phyloP scores from a whole-genome alignment of 1,139 yeast genomes.

The Saccharomyces hybrid region DNA sequence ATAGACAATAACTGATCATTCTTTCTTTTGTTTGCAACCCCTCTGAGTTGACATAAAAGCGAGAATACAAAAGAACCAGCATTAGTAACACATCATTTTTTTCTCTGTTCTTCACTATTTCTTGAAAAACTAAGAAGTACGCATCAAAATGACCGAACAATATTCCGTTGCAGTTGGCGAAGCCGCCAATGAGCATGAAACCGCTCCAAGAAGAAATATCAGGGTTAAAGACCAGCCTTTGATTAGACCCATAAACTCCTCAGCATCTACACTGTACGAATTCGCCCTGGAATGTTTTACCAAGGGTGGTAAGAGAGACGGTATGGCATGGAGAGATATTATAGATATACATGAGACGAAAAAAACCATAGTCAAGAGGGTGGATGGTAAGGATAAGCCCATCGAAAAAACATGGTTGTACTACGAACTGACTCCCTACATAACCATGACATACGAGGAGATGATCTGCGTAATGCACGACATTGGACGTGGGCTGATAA shows the following conservation, averaged over 20 bases:
- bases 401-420: conserved; percentile 83
- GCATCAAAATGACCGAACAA: conserved; percentile 12
- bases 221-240: conserved; percentile 48
- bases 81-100: neutral
- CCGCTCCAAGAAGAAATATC: conserved; percentile 77
- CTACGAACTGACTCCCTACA: conserved; percentile 70
- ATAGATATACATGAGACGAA: conserved; percentile 66
- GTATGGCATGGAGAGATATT: conserved; percentile 78
- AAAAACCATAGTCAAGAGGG: conserved; percentile 62
- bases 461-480: conserved; percentile 43
- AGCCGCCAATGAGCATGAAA: conserved; percentile 74
- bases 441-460: conserved; percentile 55
- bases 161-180: conserved; percentile 56
- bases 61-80: neutral
- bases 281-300: conserved; percentile 56
- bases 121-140: neutral
- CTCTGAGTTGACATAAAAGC: neutral
- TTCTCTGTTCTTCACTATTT: neutral
- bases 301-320: conserved; percentile 45
- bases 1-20: neutral
- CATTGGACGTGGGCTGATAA: conserved; percentile 68
- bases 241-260: conserved; percentile 50
- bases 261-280: conserved; percentile 63
- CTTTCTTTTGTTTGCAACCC: neutral
- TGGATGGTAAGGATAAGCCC: conserved; percentile 65